Evolutionary conservation across 225 moss, liverwort and hornwort genomes (phyloP).

Genomic region (Antitrichia curtipendula): DNA sequence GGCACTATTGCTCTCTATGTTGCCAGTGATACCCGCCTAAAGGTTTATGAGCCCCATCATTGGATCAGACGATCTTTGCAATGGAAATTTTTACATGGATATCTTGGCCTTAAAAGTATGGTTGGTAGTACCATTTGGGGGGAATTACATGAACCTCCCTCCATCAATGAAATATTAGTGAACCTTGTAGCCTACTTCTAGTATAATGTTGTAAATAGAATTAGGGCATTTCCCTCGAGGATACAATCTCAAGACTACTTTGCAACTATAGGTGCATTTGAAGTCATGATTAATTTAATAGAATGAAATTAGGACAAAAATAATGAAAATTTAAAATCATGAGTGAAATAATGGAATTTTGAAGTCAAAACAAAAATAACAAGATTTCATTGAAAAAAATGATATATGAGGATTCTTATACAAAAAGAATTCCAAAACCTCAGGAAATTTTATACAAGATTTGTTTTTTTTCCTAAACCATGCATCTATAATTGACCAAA

Average conservation of each 20-base stretch:
- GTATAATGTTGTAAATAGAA: accelerated
- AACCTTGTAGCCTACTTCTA: accelerated
- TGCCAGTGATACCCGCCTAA: accelerated
- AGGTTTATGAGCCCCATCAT: accelerated
- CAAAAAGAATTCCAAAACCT: accelerated
- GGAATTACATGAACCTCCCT: accelerated
- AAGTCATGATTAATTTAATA: accelerated
- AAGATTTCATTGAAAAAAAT: accelerated
- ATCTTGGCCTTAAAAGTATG: accelerated
- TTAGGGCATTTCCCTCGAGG: accelerated
- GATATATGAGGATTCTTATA: accelerated
- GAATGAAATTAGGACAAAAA: background rate
- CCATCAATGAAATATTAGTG: background rate
- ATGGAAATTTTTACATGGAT: accelerated
- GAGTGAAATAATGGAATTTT: background rate
- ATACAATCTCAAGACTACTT: accelerated
- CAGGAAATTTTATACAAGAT: accelerated
- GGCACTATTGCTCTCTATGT: accelerated
- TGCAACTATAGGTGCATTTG: accelerated
- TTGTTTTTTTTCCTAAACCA: background rate
- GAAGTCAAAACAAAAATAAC: background rate
- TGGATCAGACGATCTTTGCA: accelerated
- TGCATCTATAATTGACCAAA: background rate
- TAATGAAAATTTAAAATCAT: accelerated
- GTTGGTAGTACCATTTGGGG: accelerated